Conservation (phyloP, 139 green algal genomes). For the Pedinophyceae sp. region DNA sequence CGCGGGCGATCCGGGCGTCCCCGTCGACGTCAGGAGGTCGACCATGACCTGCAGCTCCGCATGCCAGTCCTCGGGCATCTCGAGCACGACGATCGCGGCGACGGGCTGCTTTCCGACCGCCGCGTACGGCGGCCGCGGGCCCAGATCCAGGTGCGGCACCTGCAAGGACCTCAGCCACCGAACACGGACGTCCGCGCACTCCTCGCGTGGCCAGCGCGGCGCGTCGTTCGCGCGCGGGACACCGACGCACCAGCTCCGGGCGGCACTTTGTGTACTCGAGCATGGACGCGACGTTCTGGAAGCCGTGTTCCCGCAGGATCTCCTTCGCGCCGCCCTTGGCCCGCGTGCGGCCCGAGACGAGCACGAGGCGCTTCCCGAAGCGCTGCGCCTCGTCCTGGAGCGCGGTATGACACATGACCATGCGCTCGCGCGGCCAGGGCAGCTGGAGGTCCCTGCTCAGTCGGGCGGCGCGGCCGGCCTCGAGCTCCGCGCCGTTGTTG, state of each 20-base stretch:
- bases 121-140: not conserved
- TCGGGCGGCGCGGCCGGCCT: conserved; percentile 11
- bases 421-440: conserved; percentile 6
- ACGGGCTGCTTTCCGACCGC: conserved; percentile 13
- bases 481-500: conserved; percentile 18
- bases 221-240: too few species aligned
- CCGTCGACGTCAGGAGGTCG: conserved; percentile 15
- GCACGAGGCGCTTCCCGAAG: conserved; percentile 11
- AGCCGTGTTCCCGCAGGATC: conserved; percentile 10
- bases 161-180: too few species aligned
- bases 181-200: too few species aligned
- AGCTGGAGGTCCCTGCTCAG: conserved; percentile 10
- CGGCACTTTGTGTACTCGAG: conserved; percentile 9
- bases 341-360: conserved; percentile 14
- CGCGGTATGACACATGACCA: conserved; percentile 14
- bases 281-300: conserved; percentile 12
- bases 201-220: too few species aligned
- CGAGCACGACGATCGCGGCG: conserved; percentile 13
- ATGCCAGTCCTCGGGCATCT: conserved; percentile 15
- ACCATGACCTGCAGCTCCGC: conserved; percentile 20
- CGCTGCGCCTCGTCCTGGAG: conserved; percentile 12
- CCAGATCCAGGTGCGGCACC: conserved; percentile 4
- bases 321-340: not conserved
- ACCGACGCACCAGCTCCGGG: too few species aligned
- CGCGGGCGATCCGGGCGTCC: too few species aligned